These are phyloP conservation scores for Emericellopsis terricola DNA, from an alignment of 495 filamentous ascomycete species.

Conservation along the genomic window DNA sequence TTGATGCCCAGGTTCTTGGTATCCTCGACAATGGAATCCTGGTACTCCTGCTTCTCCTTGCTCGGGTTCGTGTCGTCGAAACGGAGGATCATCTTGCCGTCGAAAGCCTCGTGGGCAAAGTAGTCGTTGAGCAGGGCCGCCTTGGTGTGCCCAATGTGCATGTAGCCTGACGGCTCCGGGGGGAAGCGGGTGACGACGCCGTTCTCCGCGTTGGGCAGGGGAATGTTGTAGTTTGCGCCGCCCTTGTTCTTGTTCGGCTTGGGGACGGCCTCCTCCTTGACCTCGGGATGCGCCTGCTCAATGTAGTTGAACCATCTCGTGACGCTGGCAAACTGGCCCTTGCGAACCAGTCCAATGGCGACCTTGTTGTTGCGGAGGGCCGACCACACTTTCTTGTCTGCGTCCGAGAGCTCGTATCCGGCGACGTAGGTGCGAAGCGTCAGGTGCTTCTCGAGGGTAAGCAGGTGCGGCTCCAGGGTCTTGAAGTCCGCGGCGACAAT, in stretches of 20 bases:
- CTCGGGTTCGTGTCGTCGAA: slow-evolving; percentile 91
- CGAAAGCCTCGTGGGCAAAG: slow-evolving; percentile 80
- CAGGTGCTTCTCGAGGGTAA: slow-evolving; percentile 70
- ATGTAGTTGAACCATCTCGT: slow-evolving; percentile 80
- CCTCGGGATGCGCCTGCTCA: slow-evolving; percentile 60
- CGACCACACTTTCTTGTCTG: slow-evolving; percentile 72
- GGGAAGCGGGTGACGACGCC: slow-evolving; percentile 90
- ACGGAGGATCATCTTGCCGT: slow-evolving; percentile 63
- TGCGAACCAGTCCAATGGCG: slow-evolving; percentile 61
- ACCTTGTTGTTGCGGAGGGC: slow-evolving; percentile 76
- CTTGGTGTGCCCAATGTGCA: slow-evolving; percentile 89
- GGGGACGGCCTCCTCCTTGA: slow-evolving; percentile 37
- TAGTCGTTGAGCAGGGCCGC: slow-evolving; percentile 85
- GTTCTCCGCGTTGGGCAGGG: slow-evolving; percentile 69
- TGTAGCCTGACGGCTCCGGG: slow-evolving; percentile 89
- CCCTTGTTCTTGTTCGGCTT: slow-evolving; percentile 64
- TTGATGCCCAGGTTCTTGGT: slow-evolving; percentile 71
- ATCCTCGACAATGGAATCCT: slow-evolving; percentile 78
- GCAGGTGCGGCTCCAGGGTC: slow-evolving; percentile 52
- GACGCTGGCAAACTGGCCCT: slow-evolving; percentile 59
- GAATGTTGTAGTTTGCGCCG: slow-evolving; percentile 80
- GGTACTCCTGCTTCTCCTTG: slow-evolving; percentile 85
- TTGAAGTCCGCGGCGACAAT: slow-evolving; percentile 48
- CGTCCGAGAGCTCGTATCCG: slow-evolving; percentile 59
- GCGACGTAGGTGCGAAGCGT: slow-evolving; percentile 72